These are phyloP conservation scores for Phlyctochytrium arcticum DNA, from an alignment of 192 early-diverging fungal genomes.

Conservation along the genomic window DNA sequence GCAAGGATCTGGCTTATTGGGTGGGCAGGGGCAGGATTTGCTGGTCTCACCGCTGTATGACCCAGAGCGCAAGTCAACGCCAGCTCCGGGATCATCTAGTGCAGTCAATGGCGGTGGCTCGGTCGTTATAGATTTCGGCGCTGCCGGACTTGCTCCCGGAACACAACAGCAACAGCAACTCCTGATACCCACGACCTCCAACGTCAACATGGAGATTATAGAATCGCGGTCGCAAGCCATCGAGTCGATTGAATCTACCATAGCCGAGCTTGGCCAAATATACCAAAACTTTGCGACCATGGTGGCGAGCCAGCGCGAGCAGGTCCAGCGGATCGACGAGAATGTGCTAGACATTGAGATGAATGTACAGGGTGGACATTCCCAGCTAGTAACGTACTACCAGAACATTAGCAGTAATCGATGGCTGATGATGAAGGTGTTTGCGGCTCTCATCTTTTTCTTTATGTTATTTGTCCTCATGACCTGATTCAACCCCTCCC, in stretches of 20 bases:
- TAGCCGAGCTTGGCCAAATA: slow-evolving; percentile 89
- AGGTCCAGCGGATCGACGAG: slow-evolving; percentile 88
- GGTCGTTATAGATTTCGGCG: slow-evolving; percentile 48
- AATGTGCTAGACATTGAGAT: slow-evolving; percentile 89
- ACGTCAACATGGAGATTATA: slow-evolving; percentile 70
- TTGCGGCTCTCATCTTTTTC: slow-evolving; percentile 84
- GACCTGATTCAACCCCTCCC: too few species aligned
- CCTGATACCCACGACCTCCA: slow-evolving; percentile 50
- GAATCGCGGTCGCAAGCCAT: slow-evolving; percentile 88
- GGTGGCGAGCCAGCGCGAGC: slow-evolving; percentile 82
- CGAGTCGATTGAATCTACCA: slow-evolving; percentile 93
- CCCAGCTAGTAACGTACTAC: slow-evolving; percentile 88
- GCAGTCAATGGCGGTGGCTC: slow-evolving; percentile 3
- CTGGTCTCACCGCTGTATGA: slow-evolving; percentile 56
- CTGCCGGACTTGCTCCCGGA: background rate
- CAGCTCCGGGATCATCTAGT: background rate
- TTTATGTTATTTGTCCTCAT: slow-evolving; percentile 71
- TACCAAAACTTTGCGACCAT: slow-evolving; percentile 83
- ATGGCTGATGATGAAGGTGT: slow-evolving; percentile 94
- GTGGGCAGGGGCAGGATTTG: background rate
- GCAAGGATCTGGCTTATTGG: background rate
- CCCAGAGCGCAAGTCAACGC: slow-evolving; percentile 40
- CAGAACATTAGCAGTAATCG: slow-evolving; percentile 88
- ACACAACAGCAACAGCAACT: slow-evolving; percentile 50
- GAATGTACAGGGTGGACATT: slow-evolving; percentile 87